These are phyloP conservation scores for Tolypocladium sp. DNA, from an alignment of 2,329 filamentous ascomycete genomes.

Conservation along the genomic window DNA sequence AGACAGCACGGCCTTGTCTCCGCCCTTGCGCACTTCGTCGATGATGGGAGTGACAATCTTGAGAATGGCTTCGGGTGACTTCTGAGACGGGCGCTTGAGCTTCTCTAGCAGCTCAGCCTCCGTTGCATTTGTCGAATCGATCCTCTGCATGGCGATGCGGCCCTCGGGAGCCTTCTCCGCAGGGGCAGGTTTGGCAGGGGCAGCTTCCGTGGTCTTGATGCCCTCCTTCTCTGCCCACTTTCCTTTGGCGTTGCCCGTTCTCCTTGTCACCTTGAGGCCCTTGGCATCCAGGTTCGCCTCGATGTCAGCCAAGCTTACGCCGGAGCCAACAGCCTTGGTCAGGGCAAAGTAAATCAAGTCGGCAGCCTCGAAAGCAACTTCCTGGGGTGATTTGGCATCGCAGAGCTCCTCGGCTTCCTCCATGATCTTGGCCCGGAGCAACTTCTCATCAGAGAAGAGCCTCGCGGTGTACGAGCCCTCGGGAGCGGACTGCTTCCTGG, in stretches of 20 bases:
- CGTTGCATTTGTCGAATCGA: conserved; percentile 58
- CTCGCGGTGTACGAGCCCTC: conserved; percentile 88
- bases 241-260: conserved; percentile 88
- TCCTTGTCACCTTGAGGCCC: conserved; percentile 87
- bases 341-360: conserved; percentile 95
- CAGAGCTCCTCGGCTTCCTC: conserved; percentile 96
- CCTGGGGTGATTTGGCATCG: conserved; percentile 69
- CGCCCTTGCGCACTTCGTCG: conserved; percentile 70
- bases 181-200: conserved; percentile 23
- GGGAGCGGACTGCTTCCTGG: conserved; percentile 74
- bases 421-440: conserved; percentile 93
- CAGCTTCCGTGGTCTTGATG: conserved; percentile 36
- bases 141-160: conserved; percentile 75
- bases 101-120: conserved; percentile 59
- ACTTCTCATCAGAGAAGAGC: conserved; percentile 83
- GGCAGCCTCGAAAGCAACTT: conserved; percentile 88
- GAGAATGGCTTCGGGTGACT: conserved; percentile 89
- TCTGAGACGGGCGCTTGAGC: conserved; percentile 84
- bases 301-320: conserved; percentile 79
- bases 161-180: conserved; percentile 27
- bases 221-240: conserved; percentile 82
- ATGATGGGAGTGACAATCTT: conserved; percentile 88
- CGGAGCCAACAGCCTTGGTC: conserved; percentile 77
- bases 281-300: conserved; percentile 90
- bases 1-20: conserved; percentile 79